Evolutionary conservation across 2,329 filamentous ascomycete species (phyloP).

Genomic region (Hypocrella siamensis): DNA sequence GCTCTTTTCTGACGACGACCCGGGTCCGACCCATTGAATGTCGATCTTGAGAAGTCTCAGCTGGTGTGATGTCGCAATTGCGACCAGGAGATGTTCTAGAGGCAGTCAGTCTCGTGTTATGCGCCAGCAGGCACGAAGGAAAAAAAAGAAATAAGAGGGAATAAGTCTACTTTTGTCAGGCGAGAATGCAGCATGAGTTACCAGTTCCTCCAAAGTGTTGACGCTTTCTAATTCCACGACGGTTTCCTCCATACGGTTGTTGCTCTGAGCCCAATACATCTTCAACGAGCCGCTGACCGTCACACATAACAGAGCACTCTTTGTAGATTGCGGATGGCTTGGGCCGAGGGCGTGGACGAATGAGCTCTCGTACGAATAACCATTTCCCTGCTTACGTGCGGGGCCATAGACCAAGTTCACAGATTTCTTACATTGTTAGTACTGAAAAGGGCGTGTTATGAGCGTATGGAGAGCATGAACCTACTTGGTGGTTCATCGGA

Average conservation of each 20-base stretch:
- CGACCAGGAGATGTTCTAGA: constrained; percentile 41
- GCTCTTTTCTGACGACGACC: constrained; percentile 36
- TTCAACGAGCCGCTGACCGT: constrained; percentile 60
- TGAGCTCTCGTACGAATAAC: constrained; percentile 56
- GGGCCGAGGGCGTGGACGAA: constrained; percentile 53
- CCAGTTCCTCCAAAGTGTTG: constrained; percentile 54
- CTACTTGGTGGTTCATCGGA: constrained; percentile 24
- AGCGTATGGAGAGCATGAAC: not conserved
- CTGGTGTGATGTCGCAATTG: constrained; percentile 55
- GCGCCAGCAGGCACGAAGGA: no score
- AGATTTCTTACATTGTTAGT: constrained; percentile 15
- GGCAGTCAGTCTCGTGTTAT: constrained; percentile 11
- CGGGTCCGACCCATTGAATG: constrained; percentile 55
- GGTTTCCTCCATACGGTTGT: constrained; percentile 55
- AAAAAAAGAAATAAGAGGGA: not conserved
- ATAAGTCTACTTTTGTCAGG: constrained; percentile 50
- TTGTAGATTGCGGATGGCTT: constrained; percentile 53
- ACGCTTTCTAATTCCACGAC: constrained; percentile 61
- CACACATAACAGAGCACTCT: constrained; percentile 62
- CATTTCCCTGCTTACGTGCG: constrained; percentile 42
- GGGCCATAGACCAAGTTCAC: constrained; percentile 40
- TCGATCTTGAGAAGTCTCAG: constrained; percentile 59
- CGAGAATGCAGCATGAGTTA: constrained; percentile 64
- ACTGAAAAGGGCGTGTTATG: not conserved
- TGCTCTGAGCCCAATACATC: constrained; percentile 64